These are phyloP conservation scores for Tremella fuciformis DNA, from an alignment of 768 basidiomycete genomes.

Conservation along the genomic window DNA sequence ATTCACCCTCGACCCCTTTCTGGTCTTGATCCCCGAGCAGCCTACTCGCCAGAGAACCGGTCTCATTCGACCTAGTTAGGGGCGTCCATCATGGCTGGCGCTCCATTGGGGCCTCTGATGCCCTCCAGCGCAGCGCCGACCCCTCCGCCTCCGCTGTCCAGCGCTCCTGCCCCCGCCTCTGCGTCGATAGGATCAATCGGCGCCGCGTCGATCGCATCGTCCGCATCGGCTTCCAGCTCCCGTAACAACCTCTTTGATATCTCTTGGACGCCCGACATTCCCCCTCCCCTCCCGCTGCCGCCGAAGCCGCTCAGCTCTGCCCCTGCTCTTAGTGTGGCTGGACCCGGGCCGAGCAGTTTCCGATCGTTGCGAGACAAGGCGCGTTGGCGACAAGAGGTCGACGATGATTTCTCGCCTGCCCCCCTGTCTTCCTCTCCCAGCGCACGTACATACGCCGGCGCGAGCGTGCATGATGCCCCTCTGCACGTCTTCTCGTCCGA, in stretches of 20 bases:
- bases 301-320: neutral
- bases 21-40: no score
- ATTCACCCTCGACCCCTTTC: no score
- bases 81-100: no score
- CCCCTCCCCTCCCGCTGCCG: conserved; percentile 15
- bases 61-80: no score
- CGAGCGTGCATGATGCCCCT: neutral
- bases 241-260: conserved; percentile 21
- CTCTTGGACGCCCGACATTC: conserved; percentile 14
- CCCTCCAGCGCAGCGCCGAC: no score
- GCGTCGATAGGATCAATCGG: neutral
- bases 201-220: neutral
- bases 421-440: neutral
- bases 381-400: neutral
- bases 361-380: neutral
- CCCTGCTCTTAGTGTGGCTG: no score
- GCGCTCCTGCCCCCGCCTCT: no score
- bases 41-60: no score
- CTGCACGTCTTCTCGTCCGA: neutral
- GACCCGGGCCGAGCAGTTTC: neutral
- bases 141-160: no score
- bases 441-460: neutral
- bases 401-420: conserved; percentile 4
- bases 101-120: no score
- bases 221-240: neutral